These are phyloP conservation scores for Auxenochlorella pyrenoidosa DNA, from an alignment of 139 green algal genomes.

Conservation along the genomic window DNA sequence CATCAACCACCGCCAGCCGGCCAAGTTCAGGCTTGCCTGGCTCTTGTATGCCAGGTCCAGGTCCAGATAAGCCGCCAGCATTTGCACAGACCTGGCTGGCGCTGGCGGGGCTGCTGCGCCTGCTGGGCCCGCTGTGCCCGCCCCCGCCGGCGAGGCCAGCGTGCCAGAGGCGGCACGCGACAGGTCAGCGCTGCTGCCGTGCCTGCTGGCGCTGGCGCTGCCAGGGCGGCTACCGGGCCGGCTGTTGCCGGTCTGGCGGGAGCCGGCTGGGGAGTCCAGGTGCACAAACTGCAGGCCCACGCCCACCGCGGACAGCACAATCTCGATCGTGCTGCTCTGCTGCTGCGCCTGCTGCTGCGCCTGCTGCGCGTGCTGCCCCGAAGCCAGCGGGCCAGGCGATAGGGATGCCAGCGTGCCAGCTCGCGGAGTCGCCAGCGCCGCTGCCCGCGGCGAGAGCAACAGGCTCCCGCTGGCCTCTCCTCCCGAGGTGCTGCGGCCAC, in stretches of 20 bases:
- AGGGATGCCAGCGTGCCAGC: not conserved
- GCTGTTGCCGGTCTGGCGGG: not conserved
- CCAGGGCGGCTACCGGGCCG: not conserved
- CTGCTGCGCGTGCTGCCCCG: not conserved
- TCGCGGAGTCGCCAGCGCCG: not conserved
- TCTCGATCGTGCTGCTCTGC: conserved; percentile 48
- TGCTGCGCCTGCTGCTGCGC: not conserved
- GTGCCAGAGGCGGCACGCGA: not conserved
- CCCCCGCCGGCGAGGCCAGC: not conserved
- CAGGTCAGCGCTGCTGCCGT: not conserved
- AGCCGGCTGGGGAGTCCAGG: conserved; percentile 13
- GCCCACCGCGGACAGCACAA: conserved; percentile 56
- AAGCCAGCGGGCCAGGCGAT: not conserved
- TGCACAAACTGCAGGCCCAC: conserved; percentile 68
- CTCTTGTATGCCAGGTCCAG: conserved; percentile 40
- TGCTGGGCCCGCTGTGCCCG: not conserved
- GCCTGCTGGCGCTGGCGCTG: conserved; percentile 2
- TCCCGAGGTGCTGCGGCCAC: not conserved
- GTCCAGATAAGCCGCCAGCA: conserved; percentile 62
- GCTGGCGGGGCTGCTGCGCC: not conserved
- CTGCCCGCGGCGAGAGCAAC: not conserved
- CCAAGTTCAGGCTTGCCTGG: not conserved
- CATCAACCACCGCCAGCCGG: not conserved
- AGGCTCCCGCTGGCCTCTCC: not conserved
- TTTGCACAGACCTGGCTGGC: conserved; percentile 42